A percentile compares a stretch with the other conserved stretches of the same genome.
These are phyloP conservation scores for Aspergillus pseudonomiae DNA, from an alignment of 2,329 filamentous ascomycete species.

Conservation along the genomic window DNA sequence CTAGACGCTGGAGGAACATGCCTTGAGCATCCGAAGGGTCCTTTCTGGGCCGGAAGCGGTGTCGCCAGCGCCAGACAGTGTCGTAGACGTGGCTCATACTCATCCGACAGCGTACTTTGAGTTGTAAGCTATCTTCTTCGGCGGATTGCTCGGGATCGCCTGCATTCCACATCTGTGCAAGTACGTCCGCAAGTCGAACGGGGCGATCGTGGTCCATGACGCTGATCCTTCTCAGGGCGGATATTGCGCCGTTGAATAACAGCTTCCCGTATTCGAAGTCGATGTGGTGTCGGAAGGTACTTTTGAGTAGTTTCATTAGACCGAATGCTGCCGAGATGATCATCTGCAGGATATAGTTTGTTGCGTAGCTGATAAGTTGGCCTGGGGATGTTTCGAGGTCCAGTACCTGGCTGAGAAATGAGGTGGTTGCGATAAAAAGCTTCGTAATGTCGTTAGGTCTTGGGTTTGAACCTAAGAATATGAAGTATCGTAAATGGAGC, in stretches of 20 bases:
- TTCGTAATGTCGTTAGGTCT: constrained; percentile 49
- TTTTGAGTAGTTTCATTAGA: constrained; percentile 66
- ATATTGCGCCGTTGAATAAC: constrained; percentile 61
- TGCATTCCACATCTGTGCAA: constrained; percentile 66
- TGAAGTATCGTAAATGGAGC: constrained; percentile 49
- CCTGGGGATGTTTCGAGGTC: constrained; percentile 48
- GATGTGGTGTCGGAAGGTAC: constrained; percentile 59
- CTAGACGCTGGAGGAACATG: constrained; percentile 45
- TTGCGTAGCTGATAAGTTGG: constrained; percentile 55
- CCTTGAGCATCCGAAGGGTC: constrained; percentile 65
- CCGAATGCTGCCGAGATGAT: constrained; percentile 66
- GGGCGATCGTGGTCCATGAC: constrained; percentile 65
- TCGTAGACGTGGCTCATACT: constrained; percentile 69
- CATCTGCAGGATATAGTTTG: constrained; percentile 67
- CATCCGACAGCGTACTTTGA: constrained; percentile 66
- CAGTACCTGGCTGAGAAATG: constrained; percentile 48
- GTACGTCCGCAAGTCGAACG: constrained; percentile 64
- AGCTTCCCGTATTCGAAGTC: constrained; percentile 58
- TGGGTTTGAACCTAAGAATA: constrained; percentile 49
- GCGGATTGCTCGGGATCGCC: constrained; percentile 31
- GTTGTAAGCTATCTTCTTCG: constrained; percentile 52
- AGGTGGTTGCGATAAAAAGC: constrained; percentile 49
- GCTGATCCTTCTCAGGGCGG: constrained; percentile 60
- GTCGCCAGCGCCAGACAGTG: constrained; percentile 67
- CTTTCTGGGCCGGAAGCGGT: constrained; percentile 67